Evolutionary conservation across 305 asterid genomes (phyloP).

Genomic region (Plantago lanceolata): DNA sequence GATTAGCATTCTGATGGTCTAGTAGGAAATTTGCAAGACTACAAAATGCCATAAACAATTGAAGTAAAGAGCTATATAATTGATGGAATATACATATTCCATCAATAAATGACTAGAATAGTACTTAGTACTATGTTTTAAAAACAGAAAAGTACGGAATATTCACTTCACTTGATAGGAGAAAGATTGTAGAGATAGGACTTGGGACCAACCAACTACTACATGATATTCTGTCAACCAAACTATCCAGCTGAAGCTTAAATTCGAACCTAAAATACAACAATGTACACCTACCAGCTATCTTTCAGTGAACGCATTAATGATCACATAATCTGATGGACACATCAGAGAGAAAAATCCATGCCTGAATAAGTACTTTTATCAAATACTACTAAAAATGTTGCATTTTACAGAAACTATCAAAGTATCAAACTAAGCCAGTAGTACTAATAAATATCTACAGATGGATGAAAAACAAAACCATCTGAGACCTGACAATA

Average conservation of each 20-base stretch:
- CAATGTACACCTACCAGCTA: background rate
- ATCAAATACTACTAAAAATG: background rate
- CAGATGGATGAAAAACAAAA: background rate
- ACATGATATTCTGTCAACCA: background rate
- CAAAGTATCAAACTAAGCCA: background rate
- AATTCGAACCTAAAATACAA: background rate
- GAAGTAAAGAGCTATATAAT: background rate
- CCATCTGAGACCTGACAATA: background rate
- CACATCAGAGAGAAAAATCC: background rate
- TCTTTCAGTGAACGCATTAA: constrained; percentile 1
- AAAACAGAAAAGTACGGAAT: background rate
- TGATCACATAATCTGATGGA: background rate
- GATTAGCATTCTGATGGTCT: no score
- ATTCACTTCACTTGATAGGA: background rate
- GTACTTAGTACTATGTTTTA: background rate
- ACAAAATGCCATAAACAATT: no score
- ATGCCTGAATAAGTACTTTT: background rate
- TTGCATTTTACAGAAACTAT: no score
- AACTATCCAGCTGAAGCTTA: background rate
- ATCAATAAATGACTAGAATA: background rate
- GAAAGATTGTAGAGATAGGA: background rate
- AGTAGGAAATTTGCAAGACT: no score
- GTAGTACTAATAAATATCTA: no score
- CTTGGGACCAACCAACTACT: background rate
- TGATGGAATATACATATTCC: background rate